Conservation (phyloP, 164 flowering plant genomes). For the Saururus chinensis region DNA sequence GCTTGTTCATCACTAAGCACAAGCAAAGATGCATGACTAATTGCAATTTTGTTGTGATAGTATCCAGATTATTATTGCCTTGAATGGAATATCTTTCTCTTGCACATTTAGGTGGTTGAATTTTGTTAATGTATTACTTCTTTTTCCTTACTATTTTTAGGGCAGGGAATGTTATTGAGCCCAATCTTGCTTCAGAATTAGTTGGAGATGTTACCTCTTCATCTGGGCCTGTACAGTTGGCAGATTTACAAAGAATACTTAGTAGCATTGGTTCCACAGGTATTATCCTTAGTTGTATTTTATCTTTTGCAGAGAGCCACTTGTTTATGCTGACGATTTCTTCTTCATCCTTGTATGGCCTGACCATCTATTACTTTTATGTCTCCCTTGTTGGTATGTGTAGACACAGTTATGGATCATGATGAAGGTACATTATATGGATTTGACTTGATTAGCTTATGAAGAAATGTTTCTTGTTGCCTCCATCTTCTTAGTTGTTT, state of each 20-base stretch:
- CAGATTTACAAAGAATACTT: slow-evolving; percentile 81
- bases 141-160: slow-evolving; percentile 21
- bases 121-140: not conserved
- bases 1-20: too few species aligned
- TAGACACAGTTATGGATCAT: slow-evolving; percentile 47
- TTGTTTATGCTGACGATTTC: slow-evolving; percentile 3
- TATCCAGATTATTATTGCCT: too few species aligned
- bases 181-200: slow-evolving; percentile 46
- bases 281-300: slow-evolving; percentile 10
- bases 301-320: not conserved
- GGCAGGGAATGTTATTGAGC: slow-evolving; percentile 53
- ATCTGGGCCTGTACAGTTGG: slow-evolving; percentile 75
- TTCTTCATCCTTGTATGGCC: not conserved
- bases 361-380: slow-evolving; percentile 1
- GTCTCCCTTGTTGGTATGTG: slow-evolving; percentile 8
- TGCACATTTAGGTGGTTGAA: too few species aligned
- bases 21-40: too few species aligned
- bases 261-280: slow-evolving; percentile 67
- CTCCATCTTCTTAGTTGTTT: not conserved
- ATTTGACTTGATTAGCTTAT: not conserved
- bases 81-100: not conserved
- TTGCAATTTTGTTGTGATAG: too few species aligned
- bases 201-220: slow-evolving; percentile 63
- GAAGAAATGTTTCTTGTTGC: not conserved
- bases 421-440: slow-evolving; percentile 52